Evolutionary conservation across 495 filamentous ascomycete genomes (phyloP), one percentile per base, ranked within the genome.

Genomic region (Cercophora samala): DNA sequence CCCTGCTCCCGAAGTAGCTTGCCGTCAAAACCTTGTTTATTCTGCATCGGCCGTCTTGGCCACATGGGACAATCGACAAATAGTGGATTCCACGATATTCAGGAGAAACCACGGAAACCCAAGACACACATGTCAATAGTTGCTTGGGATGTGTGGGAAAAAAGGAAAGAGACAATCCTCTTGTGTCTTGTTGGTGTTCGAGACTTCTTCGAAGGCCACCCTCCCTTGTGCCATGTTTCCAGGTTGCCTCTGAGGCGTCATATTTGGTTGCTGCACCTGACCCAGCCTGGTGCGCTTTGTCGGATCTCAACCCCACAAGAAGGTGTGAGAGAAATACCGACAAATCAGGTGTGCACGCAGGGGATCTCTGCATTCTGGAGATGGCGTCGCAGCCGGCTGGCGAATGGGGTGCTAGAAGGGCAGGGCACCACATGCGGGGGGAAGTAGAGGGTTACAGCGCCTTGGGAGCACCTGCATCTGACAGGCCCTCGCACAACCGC

Each of bases 21-120:
- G 24, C 60, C 60, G 60, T 62, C 60, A n/a, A 62, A 62, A 62
- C 60, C 60, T 62, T 62, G 60, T 62, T 62, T 62, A 46, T 3
- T 29, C 8, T 62, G 60, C 26, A 42, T 62, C 29, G 21, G 26
- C 60, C 19, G 60, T 62, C 60, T 62, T 62, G 60, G 60, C 60
- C 26, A 60, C 58, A 60, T 46, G 37, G 13, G 37, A 46, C 37
- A 56, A 56, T 8, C n/a, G 53, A 4, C 1, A 56, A 56, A 18
- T 11, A 19, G 53, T 56, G 53, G 53, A 56, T 19, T 23, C 17
- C 15, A 56, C n/a, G 9, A 56, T 46, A 46, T 46, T 46, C 37
- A 46, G 37, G 37, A 46, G 37, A 46, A n/a, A n/a, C n/a, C n/a
- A n/a, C n/a, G n/a, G n/a, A n/a, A n/a, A 17, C 11, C 13, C 37